These are phyloP conservation scores for Flaveria floridana DNA, from an alignment of 140 eudicot species.

Conservation along the genomic window DNA sequence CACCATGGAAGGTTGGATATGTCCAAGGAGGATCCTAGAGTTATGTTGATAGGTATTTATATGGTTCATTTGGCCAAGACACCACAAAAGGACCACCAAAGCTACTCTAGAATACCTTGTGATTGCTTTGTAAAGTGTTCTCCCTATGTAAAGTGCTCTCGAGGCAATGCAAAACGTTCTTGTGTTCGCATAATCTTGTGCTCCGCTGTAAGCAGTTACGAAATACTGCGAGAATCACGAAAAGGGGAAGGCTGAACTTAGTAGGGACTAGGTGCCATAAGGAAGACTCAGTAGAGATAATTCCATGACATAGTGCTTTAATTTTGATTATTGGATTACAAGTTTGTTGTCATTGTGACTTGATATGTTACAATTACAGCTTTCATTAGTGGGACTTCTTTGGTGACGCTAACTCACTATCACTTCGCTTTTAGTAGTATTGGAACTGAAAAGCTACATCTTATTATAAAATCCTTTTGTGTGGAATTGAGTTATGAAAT, in stretches of 20 bases:
- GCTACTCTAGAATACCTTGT: neutral
- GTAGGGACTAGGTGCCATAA: neutral
- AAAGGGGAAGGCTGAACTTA: neutral
- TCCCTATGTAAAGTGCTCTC: neutral
- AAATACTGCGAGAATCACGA: neutral
- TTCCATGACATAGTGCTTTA: neutral
- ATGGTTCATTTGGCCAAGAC: neutral
- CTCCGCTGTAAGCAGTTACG: neutral
- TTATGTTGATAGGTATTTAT: neutral
- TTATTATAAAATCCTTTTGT: neutral
- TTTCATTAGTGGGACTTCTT: neutral
- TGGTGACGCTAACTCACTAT: neutral
- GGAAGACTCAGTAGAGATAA: neutral
- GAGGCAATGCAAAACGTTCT: neutral
- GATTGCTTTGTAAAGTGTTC: neutral
- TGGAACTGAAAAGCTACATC: neutral
- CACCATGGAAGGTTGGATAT: neutral
- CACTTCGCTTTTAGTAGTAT: neutral
- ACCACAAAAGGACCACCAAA: neutral
- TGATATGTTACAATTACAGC: neutral
- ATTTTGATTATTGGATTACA: neutral
- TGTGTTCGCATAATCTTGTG: neutral
- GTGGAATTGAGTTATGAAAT: conserved; percentile 18
- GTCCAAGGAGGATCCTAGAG: neutral
- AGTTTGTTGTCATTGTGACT: conserved; percentile 4